Conservation (phyloP, 345 rosid species). For the Salix suchowensis region DNA sequence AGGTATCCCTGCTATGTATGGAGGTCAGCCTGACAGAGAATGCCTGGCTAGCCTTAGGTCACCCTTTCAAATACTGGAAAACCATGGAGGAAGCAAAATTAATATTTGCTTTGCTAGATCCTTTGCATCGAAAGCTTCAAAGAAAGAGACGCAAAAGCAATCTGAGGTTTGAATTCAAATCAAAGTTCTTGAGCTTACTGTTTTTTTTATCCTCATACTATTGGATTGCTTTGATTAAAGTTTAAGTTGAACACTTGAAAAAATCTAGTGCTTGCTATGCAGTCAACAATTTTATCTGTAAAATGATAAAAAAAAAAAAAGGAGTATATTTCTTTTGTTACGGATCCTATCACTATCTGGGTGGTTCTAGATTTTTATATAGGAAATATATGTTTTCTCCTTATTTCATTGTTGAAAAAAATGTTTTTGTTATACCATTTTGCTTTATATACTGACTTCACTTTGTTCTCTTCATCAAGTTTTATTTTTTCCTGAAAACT, state of each 20-base stretch:
- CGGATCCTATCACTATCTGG: not conserved
- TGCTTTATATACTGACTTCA: not conserved
- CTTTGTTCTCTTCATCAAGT: not conserved
- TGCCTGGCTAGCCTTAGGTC: slow-evolving; percentile 15
- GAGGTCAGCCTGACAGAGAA: slow-evolving; percentile 21
- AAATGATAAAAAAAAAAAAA: not conserved
- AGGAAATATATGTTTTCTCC: not conserved
- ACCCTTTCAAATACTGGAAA: slow-evolving; percentile 23
- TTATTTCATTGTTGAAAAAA: not conserved
- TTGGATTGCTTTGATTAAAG: not conserved
- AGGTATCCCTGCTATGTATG: slow-evolving; percentile 32
- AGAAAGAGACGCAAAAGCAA: slow-evolving; percentile 31
- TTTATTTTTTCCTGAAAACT: not conserved
- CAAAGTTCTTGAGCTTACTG: not conserved
- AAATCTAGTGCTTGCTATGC: not conserved
- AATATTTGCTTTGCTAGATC: slow-evolving; percentile 44
- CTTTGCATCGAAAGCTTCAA: slow-evolving; percentile 65
- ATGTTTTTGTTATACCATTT: not conserved
- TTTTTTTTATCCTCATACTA: not conserved
- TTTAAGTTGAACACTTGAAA: not conserved
- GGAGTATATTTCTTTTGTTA: not conserved
- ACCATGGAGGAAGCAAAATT: slow-evolving; percentile 12
- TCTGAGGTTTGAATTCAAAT: slow-evolving; percentile 52
- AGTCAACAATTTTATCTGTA: not conserved
- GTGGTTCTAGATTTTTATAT: not conserved